Base-by-base conservation (phyloP, 345 rosid species). In the Salix viminalis region DNA sequence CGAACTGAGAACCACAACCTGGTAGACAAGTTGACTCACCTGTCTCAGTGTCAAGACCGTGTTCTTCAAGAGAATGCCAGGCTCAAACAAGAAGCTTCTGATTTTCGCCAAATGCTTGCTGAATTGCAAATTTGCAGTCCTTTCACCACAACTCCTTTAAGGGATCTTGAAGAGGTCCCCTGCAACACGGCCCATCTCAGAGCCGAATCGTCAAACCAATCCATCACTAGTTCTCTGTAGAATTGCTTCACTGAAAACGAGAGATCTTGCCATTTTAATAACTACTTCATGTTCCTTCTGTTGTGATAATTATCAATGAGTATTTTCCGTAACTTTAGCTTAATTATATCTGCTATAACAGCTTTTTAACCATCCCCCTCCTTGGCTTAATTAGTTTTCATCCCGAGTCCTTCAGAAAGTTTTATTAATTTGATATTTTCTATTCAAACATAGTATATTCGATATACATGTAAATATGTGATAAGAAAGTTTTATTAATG, bases 61-160 rank as follows among this genome's bases (percentile, higher is more conserved):
- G 94, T 84, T 50, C 79, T 90, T 41, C 89, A 88, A 50, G 99
- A 95, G 81, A 95, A 90, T 84, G 83, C 85, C 28, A 83, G 85
- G 80, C 97, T 95, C 78, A 93, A 88, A 85, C 92, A 95, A 70
- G 97, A 95, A 83, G 85, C 89, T 60, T 85, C 94, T 34, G 90
- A 85, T 81, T 94, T 95, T 71, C 89, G 90, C 75, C 90, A 87
- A 78, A 86, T 95, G 89, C 78, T 95, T 56, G 81, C 83, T 16
- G 89, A 85, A 44, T 68, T 90, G 16, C 86, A 77, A 67, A 85
- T 87, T 32, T 85, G 82, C 24, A 86, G 92, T 23, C 92, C 88
- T 70, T 88, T 34, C 69, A 76, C 83, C 42, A 66, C 34, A 60
- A 56, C 71, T 77, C 79, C 88, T 69, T 69, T 88, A 16, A 82